These are phyloP conservation scores for Hyaloscypha hepaticicola DNA, from an alignment of 495 filamentous ascomycete genomes.

Conservation along the genomic window DNA sequence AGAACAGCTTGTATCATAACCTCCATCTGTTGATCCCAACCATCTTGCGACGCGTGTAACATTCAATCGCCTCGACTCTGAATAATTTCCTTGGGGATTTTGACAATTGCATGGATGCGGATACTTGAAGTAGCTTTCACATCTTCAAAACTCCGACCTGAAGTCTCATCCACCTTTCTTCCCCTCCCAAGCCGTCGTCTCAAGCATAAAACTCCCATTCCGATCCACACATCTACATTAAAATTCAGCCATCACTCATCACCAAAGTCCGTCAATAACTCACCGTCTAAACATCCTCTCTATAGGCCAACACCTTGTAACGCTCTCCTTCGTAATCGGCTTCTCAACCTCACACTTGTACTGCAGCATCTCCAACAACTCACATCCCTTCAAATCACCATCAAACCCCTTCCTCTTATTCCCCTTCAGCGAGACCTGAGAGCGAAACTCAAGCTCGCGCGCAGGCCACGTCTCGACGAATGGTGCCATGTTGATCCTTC, in stretches of 20 bases:
- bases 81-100: not conserved
- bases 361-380: slow-evolving; percentile 75
- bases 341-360: slow-evolving; percentile 71
- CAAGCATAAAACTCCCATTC: slow-evolving; percentile 63
- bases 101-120: not conserved
- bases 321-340: slow-evolving; percentile 49
- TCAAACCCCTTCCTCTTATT: slow-evolving; percentile 49
- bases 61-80: no score
- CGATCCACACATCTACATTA: slow-evolving; percentile 65
- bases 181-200: slow-evolving; percentile 77
- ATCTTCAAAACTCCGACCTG: not conserved
- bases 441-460: slow-evolving; percentile 46
- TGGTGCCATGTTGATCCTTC: slow-evolving; percentile 53
- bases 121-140: not conserved
- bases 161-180: slow-evolving; percentile 19
- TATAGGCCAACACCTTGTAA: slow-evolving; percentile 69
- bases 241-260: slow-evolving; percentile 2
- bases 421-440: slow-evolving; percentile 48
- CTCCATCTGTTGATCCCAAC: not conserved
- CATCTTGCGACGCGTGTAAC: no score
- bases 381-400: slow-evolving; percentile 64
- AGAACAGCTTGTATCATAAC: not conserved
- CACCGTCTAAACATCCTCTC: slow-evolving; percentile 79
- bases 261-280: slow-evolving; percentile 30
- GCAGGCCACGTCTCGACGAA: slow-evolving; percentile 55